These are phyloP conservation scores for Leptographium radiaticola DNA, from an alignment of 2,329 filamentous ascomycete species.

Conservation along the genomic window DNA sequence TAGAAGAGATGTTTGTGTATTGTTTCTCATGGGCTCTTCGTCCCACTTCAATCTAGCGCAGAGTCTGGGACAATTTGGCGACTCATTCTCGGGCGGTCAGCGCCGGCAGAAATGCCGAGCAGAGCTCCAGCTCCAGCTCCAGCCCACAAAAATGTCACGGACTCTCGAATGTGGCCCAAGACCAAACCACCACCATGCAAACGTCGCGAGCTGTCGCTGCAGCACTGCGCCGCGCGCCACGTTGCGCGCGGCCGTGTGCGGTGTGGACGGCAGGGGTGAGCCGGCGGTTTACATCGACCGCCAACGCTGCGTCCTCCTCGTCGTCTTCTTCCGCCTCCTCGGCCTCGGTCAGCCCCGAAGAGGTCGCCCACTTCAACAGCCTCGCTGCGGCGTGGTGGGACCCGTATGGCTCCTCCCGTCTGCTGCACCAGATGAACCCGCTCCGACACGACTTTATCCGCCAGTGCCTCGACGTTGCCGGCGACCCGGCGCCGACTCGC, in stretches of 20 bases:
- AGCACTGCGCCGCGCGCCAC: constrained; percentile 4
- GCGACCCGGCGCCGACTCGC: constrained; percentile 15
- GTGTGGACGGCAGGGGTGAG: background rate
- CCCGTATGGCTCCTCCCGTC: constrained; percentile 77
- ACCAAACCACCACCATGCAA: background rate
- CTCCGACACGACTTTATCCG: constrained; percentile 86
- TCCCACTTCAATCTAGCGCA: no score
- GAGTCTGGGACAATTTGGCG: no score
- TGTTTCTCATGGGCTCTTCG: no score
- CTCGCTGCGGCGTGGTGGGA: constrained; percentile 97
- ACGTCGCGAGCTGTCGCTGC: constrained; percentile 3
- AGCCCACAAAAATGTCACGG: no score
- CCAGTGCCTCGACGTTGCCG: constrained; percentile 43
- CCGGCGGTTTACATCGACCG: no score
- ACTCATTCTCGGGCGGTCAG: background rate
- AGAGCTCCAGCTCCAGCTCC: background rate
- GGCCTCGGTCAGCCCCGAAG: constrained; percentile 72
- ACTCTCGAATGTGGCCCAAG: no score
- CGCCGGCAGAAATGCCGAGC: background rate
- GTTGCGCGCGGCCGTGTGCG: background rate
- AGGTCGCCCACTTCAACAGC: constrained; percentile 88
- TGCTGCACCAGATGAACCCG: constrained; percentile 96
- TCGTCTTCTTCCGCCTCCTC: constrained; percentile 10
- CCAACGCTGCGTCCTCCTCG: constrained; percentile 4
- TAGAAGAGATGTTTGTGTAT: no score